These are phyloP conservation scores for Rhododendron mucronatum DNA, from an alignment of 148 eudicot genomes.

Conservation along the genomic window DNA sequence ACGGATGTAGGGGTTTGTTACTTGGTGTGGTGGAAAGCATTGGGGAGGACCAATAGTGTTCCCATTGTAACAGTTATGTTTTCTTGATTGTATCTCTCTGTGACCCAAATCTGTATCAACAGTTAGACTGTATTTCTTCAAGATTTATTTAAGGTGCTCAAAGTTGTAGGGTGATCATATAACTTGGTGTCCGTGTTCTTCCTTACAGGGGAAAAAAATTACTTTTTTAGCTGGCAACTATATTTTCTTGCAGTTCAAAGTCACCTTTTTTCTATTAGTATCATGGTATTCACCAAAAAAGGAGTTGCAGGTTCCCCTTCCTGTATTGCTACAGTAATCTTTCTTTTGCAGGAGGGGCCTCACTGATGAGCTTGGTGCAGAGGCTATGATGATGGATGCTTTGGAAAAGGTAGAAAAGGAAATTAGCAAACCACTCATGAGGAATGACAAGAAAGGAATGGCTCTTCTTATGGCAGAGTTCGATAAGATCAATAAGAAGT, in stretches of 20 bases:
- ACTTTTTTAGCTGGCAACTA: not conserved
- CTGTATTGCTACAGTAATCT: not conserved
- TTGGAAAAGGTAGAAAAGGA: conserved; percentile 85
- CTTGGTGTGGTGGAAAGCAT: not conserved
- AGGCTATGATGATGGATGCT: conserved; percentile 89
- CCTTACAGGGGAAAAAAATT: not conserved
- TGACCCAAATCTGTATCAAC: not conserved
- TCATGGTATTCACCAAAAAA: not conserved
- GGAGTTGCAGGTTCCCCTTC: not conserved
- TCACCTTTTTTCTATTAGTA: not conserved
- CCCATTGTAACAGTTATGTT: not conserved
- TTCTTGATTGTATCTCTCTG: not conserved
- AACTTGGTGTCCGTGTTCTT: not conserved
- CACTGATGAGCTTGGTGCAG: conserved; percentile 80
- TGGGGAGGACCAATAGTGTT: not conserved
- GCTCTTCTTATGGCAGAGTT: conserved; percentile 66
- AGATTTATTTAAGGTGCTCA: not conserved
- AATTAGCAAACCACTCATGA: conserved; percentile 80
- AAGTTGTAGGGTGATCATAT: not conserved
- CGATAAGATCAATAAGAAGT: conserved; percentile 80
- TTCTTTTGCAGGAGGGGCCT: conserved; percentile 72
- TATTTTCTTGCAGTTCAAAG: not conserved
- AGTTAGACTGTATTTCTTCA: not conserved
- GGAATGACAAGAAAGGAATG: conserved; percentile 81
- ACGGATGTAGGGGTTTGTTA: not conserved